Evolutionary conservation across 2,329 filamentous ascomycete genomes (phyloP), one percentile per base, ranked within the genome.

Genomic region (Coniochaeta pulveracea): DNA sequence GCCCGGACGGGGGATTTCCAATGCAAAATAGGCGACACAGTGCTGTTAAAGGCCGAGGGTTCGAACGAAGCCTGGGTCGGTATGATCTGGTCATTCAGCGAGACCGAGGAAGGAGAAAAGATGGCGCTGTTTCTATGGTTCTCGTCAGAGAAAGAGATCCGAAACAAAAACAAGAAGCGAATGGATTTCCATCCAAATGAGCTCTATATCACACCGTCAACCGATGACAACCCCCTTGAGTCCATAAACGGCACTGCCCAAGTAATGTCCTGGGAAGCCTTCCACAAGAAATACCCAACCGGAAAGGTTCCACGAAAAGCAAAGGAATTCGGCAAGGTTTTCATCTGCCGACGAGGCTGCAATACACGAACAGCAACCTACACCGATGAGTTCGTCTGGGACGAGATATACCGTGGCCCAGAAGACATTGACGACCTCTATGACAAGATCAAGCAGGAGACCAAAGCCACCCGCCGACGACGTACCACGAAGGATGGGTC

Each of bases 61-160:
- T 72, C 75, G 25, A 85, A 85, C 43, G 85, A 93, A 47, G 82
- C 86, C 9, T 98, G 91, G 88, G 82, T 93, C 3, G 91, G 85
- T 21, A 76, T 98, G 40, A 80, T 95, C 34, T 81, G 80, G 47
- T 78, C 84, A 26, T 94, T 98, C 44, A 52, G 78, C 24, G 77
- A 89, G 28, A 73, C 78, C 19, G 77, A 81, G 14, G 77, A 81
- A 10, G 78, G 76, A 4, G 72, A 81, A 26, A 95, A 85, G 64
- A 76, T 79, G 17, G 89, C 83, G 35, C 82, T 80, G 41, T 91
- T 98, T 50, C 80, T 95, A 69, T 98, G 91, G 91, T 95, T 98
- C 52, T 86, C 84, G 1, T 85, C 84, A 0, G 83, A 93, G 47
- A 83, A 81, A 48, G 89, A 96, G 57, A 85, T 95, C 39, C 74